Evolutionary conservation across 148 eudicot species (phyloP), one percentile per base, ranked within the genome.

Genomic region (Rhododendron simsii): DNA sequence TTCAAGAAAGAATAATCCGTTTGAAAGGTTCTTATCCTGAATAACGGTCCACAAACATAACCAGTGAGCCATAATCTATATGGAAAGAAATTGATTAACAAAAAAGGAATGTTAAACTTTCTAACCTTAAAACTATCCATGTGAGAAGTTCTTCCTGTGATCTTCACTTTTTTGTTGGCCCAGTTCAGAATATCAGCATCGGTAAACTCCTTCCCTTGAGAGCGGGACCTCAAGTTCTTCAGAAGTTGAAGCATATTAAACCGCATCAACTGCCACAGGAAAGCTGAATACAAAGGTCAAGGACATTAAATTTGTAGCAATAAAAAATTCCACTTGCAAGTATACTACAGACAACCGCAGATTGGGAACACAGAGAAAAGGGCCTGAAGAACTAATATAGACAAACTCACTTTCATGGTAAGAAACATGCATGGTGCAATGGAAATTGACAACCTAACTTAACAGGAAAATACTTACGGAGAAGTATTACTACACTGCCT

Each of bases 181-280:
- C 99, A 96, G 26, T 30, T 88, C 39, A 96, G 89, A 82, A 96
- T 96, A 88, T 95, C 98, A 84, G 93, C 88, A 86, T 96, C 99
- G 53, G 90, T 90, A 33, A 96, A 90, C 91, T 95, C 99, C 95
- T 94, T 96, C 35, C 93, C 95, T 75, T 92, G 95, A 82, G 94
- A 92, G 85, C 88, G 93, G 77, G 93, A 90, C 89, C 98, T 93
- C 82, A 96, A 90, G 88, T 95, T 93, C 91, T 94, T 95, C 90
- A 96, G 79, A 77, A 95, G 95, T 85, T 95, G 98, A 87, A 96
- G 99, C 94, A 96, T 95, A 90, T 94, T 95, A 81, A 51, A 92
- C 86, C 98, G 94, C 99, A 97, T 97, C 94, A 97, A 89, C 87
- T 95, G 99, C 99, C 99, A 95, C 59, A 97, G 88, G 90, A 94